Evolutionary conservation across 176 grass and related monocot genomes (phyloP), one percentile per base, ranked within the genome.

Genomic region (Oryza rufipogon): DNA sequence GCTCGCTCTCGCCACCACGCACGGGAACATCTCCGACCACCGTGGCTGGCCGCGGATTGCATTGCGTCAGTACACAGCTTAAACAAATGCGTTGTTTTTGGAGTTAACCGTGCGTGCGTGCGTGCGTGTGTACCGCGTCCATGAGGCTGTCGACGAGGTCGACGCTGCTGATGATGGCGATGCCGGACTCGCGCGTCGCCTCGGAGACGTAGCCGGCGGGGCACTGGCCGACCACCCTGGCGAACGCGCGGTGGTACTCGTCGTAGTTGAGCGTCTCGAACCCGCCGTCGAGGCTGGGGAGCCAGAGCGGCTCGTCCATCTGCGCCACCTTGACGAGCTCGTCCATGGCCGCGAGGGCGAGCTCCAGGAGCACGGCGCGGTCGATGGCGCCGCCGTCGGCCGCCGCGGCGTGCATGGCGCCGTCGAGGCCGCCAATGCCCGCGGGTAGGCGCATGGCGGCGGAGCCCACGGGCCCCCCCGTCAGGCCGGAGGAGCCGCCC

Each of bases 1-100:
- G 70, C 65, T 79, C 72, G 96, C 89, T 78, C 89, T 85, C 54
- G 96, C 83, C 74, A 98, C 86, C 73, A 95, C 85, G 86, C 83
- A 98, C 49, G 96, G 93, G 86, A 98, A 95, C 96, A 98, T 98
- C 70, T 95, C 96, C 64, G 82, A 89, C 93, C 93, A 98, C 32
- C 93, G 93, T 38, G 19, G 52, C 96, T 95, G 82, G 82, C 66
- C 58, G 3, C 2, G n/a, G 20, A 22, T 63, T 23, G 58, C 58
- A 23, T 23, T 11, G 58, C n/a, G 13, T 63, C 58, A 63, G 58
- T 63, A 63, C 20, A 23, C 9, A 5, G 2, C 7, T 28, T 16
- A 19, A 74, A 74, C 30, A 32, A 34, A 33, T 75, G 47, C 1
- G 17, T 76, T 19, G 0, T 36, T 58, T 2, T n/a, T 19, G 9